Conservation (phyloP, 371 early-diverging fungal genomes). For the Rhizopus arrhizus region DNA sequence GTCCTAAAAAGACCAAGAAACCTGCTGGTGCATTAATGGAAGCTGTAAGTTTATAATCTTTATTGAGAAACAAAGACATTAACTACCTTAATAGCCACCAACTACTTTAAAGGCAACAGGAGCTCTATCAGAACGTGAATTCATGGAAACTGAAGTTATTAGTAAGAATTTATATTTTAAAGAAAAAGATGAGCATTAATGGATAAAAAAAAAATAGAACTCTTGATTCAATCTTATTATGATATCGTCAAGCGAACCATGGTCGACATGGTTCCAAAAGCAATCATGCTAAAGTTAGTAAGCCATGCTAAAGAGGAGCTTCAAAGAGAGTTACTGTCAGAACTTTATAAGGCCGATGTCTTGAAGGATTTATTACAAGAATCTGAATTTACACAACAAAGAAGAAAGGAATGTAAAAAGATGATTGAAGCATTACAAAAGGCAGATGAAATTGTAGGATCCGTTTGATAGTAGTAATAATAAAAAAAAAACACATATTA, state of each 20-base stretch:
- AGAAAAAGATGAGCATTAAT: background rate
- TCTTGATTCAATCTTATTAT: conserved; percentile 94
- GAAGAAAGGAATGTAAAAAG: conserved; percentile 94
- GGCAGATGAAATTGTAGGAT: conserved; percentile 88
- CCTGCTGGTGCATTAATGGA: conserved; percentile 62
- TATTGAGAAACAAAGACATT: too few relatives aligned
- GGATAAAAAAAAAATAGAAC: conserved; percentile 50
- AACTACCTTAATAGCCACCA: conserved; percentile 70
- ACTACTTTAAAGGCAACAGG: conserved; percentile 93
- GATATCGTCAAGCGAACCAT: conserved; percentile 97
- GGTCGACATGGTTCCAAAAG: conserved; percentile 98
- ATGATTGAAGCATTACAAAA: conserved; percentile 95
- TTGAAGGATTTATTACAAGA: conserved; percentile 93
- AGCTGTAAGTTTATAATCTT: conserved; percentile 56
- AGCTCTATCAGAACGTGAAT: conserved; percentile 92
- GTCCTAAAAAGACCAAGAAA: conserved; percentile 75
- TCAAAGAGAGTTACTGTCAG: conserved; percentile 93
- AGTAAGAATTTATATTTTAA: conserved; percentile 52
- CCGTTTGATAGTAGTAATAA: conserved; percentile 40
- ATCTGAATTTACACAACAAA: conserved; percentile 86
- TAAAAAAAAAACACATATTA: background rate
- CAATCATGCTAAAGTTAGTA: conserved; percentile 98
- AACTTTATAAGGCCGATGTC: conserved; percentile 93
- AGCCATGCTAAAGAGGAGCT: conserved; percentile 87
- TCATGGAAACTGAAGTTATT: conserved; percentile 97